Base-by-base conservation (phyloP, 2,329 filamentous ascomycete genomes). In the Sarocladium kiliense region DNA sequence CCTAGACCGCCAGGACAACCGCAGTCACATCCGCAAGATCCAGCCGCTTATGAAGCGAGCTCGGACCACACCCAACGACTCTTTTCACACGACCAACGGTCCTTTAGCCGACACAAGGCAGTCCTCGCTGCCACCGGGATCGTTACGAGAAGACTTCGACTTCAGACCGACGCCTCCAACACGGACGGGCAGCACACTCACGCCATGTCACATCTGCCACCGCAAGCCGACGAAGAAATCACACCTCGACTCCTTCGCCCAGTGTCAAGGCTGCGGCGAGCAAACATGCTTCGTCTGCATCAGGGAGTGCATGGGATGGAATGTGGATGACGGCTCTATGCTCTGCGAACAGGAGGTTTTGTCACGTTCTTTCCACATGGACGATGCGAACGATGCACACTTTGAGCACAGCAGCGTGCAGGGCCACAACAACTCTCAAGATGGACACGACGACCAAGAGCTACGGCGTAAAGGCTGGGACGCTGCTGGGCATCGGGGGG, bases 231-330 rank as follows among this genome's bases (percentile, higher is more conserved):
- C 77, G 54, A 82, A 82, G 61, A 86, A 81, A 65, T 77, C 77
- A 5, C 84, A 89, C 56, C 75, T 89, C 32, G 84, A 87, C 66
- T 81, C 80, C 10, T 88, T 84, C 64, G 79, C 83, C 47, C 76
- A 83, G 62, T 89, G 86, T 65, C 72, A 80, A 60, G 77, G 80
- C 14, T 89, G 86, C 64, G 74, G 76, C 10, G 72, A 79, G 58
- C 75, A 84, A 41, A 81, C 85, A 0, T 89, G 86, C 65, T 88
- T 80, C 63, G 76, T 89, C n/a, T 89, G 86, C 65, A 79, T 87
- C 44, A 73, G 86, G 25, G 73, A 82, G 60, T 89, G 86, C 61
- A 71, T 78, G 12, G 80, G 80, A 2, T 79, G 76, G 74, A 59
- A 63, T 27, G 54, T 55, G 18, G 57, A 64, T 21, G 60, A 63